These are phyloP conservation scores for Colletotrichum euphorbiae DNA, from an alignment of 2,329 filamentous ascomycete genomes.

Conservation along the genomic window DNA sequence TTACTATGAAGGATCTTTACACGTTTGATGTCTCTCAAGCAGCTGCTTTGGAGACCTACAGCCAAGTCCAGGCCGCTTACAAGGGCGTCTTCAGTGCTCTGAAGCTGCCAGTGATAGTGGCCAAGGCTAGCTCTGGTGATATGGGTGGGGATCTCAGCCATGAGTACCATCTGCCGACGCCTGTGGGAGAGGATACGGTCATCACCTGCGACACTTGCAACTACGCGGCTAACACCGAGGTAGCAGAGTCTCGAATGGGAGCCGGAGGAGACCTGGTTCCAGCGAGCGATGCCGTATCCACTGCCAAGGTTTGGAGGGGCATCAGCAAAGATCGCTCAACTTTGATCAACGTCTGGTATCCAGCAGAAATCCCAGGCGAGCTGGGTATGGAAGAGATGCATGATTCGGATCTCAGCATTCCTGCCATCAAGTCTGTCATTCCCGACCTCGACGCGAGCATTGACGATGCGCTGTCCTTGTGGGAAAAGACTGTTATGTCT, in stretches of 20 bases:
- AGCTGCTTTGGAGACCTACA: conserved; percentile 84
- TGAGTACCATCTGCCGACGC: conserved; percentile 88
- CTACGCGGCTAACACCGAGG: conserved; percentile 88
- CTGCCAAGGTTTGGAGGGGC: conserved; percentile 67
- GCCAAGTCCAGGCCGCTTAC: conserved; percentile 79
- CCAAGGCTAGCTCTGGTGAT: conserved; percentile 92
- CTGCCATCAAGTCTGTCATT: conserved; percentile 73
- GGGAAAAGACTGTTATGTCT: conserved; percentile 52
- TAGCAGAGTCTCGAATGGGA: conserved; percentile 63
- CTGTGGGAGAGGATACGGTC: conserved; percentile 86
- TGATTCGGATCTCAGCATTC: conserved; percentile 57
- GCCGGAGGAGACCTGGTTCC: conserved; percentile 1
- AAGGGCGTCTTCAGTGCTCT: conserved; percentile 82
- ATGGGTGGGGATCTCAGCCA: conserved; percentile 96
- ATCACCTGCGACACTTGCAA: conserved; percentile 79
- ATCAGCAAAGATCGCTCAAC: conserved; percentile 75
- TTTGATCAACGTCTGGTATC: conserved; percentile 78
- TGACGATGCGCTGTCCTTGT: conserved; percentile 67
- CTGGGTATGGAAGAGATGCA: not conserved
- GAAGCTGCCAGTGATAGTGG: conserved; percentile 84
- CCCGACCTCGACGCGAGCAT: conserved; percentile 79
- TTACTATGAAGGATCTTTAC: conserved; percentile 98
- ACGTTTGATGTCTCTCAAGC: conserved; percentile 82
- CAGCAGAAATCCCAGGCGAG: conserved; percentile 41
- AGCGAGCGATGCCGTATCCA: conserved; percentile 43